phyloP scores from a whole-genome alignment of 2,329 filamentous ascomycete genomes.

The Fusarium sulawesiense region DNA sequence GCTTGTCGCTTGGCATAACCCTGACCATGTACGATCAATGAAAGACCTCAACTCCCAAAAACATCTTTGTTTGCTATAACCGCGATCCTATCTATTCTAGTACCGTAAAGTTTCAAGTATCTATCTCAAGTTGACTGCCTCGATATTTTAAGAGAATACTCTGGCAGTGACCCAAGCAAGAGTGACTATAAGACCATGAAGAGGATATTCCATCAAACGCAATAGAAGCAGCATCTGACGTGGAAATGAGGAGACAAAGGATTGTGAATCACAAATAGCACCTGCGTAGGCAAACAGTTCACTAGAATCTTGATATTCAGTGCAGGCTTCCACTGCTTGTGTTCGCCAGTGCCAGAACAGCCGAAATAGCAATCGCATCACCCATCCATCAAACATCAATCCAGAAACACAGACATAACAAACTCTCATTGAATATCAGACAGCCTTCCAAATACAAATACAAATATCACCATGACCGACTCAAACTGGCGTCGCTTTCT shows the following conservation, averaged over 20 bases:
- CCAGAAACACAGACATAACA: neutral
- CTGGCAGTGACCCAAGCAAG: neutral
- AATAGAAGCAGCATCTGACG: neutral
- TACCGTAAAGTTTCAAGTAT: neutral
- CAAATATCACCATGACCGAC: conserved; percentile 36
- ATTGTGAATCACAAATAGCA: neutral
- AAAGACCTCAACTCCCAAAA: neutral
- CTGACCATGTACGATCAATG: neutral
- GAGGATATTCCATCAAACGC: neutral
- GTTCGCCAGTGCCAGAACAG: neutral
- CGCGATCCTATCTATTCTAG: neutral
- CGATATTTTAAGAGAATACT: too few relatives aligned
- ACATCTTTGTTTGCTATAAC: neutral
- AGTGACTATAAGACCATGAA: neutral
- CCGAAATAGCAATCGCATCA: neutral
- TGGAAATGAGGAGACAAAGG: neutral
- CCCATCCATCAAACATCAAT: neutral
- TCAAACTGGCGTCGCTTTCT: conserved; percentile 43
- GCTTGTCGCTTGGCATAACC: neutral
- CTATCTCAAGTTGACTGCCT: neutral
- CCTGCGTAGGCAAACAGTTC: neutral
- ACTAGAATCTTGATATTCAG: neutral
- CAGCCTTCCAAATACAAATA: neutral
- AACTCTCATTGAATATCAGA: neutral
- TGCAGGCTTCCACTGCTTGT: neutral